Percentiles rank a stretch among this genome's conserved stretches.
Conservation (phyloP, 2,329 filamentous ascomycete species). For the Fusarium sp. region DNA sequence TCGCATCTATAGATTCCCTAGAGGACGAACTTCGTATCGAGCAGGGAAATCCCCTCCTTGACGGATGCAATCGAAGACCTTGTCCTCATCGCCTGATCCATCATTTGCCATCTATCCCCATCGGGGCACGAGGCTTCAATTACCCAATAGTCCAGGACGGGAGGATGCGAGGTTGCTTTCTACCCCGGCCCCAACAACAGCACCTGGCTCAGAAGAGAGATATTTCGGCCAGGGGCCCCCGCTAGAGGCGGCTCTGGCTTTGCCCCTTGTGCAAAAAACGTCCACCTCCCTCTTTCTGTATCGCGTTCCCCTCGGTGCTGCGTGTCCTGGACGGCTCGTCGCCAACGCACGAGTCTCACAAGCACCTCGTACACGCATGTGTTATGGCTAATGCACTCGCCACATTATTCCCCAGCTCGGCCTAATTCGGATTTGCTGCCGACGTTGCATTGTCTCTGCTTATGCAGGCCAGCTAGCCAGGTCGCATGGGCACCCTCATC, state of each 20-base stretch:
- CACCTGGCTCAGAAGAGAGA: constrained; percentile 31
- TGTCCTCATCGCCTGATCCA: constrained; percentile 21
- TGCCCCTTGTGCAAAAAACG: constrained; percentile 25
- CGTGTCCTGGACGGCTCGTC: constrained; percentile 10
- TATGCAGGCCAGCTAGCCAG: not conserved
- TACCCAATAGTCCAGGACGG: constrained; percentile 18
- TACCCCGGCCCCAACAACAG: constrained; percentile 32
- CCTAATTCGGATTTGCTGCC: not conserved
- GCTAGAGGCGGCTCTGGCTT: constrained; percentile 34
- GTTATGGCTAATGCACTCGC: constrained; percentile 7
- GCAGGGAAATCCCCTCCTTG: not conserved
- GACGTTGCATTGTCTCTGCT: not conserved
- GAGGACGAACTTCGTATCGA: not conserved
- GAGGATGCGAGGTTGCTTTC: constrained; percentile 19
- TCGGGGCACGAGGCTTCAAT: constrained; percentile 18
- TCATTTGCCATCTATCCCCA: constrained; percentile 18
- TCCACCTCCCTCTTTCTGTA: constrained; percentile 40
- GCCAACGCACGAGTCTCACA: constrained; percentile 23
- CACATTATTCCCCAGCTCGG: constrained; percentile 21
- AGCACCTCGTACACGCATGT: constrained; percentile 8
- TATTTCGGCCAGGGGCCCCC: constrained; percentile 32
- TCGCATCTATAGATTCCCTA: not conserved
- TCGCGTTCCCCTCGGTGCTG: constrained; percentile 16
- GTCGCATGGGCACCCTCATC: not conserved
- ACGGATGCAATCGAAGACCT: not conserved